These are phyloP conservation scores for Neurospora sp. DNA, from an alignment of 495 filamentous ascomycete species.

Conservation along the genomic window DNA sequence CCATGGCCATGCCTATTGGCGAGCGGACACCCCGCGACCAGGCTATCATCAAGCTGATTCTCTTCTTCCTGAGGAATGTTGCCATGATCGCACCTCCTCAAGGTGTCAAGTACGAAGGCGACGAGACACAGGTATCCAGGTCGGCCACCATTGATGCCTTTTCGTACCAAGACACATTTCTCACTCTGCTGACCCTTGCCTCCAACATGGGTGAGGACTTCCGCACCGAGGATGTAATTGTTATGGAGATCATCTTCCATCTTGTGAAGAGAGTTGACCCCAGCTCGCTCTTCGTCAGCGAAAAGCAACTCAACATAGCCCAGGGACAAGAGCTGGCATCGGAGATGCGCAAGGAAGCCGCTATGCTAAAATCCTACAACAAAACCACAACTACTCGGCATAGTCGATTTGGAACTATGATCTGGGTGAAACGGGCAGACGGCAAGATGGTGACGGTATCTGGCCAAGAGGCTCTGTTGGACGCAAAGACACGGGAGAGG, in stretches of 20 bases:
- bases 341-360: constrained; percentile 68
- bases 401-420: constrained; percentile 92
- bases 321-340: constrained; percentile 62
- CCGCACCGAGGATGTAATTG: constrained; percentile 68
- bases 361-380: constrained; percentile 66
- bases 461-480: constrained; percentile 72
- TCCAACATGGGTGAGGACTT: constrained; percentile 93
- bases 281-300: constrained; percentile 74
- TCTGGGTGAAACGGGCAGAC: constrained; percentile 88
- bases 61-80: constrained; percentile 84
- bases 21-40: constrained; percentile 76
- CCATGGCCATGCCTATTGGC: constrained; percentile 66
- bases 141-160: constrained; percentile 84
- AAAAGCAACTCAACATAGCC: constrained; percentile 53
- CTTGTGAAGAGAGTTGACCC: constrained; percentile 83
- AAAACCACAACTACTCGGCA: constrained; percentile 79
- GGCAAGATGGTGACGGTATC: constrained; percentile 73
- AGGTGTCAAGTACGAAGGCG: constrained; percentile 45
- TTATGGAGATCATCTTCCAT: constrained; percentile 87
- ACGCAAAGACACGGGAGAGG: constrained; percentile 57
- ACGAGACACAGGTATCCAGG: constrained; percentile 81
- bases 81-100: constrained; percentile 67
- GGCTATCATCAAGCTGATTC: constrained; percentile 82
- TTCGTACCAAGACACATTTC: constrained; percentile 79
- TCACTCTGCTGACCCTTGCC: constrained; percentile 70